phyloP scores from a whole-genome alignment of 2,329 filamentous ascomycete genomes.

The Nemania sp. region DNA sequence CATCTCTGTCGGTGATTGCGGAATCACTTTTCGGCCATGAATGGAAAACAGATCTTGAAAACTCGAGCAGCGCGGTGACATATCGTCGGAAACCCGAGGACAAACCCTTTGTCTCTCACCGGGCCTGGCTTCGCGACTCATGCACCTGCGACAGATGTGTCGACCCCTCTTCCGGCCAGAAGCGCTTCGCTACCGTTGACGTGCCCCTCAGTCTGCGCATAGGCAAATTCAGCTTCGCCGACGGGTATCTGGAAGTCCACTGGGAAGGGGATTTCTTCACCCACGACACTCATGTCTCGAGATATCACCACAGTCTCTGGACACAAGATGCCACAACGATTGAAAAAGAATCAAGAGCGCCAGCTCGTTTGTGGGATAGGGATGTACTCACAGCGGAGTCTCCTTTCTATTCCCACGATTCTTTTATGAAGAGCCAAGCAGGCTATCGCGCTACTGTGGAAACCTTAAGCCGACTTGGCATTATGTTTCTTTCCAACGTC shows the following conservation, averaged over 20 bases:
- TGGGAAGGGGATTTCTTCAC: constrained; percentile 57
- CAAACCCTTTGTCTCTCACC: constrained; percentile 1
- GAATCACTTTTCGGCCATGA: too few species aligned
- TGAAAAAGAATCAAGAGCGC: too few species aligned
- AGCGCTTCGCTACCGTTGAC: constrained; percentile 66
- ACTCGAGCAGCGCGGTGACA: background rate
- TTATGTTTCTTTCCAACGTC: constrained; percentile 77
- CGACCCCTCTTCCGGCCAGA: constrained; percentile 63
- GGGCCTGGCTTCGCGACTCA: constrained; percentile 55
- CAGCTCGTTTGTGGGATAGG: constrained; percentile 38
- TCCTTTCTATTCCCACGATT: constrained; percentile 65
- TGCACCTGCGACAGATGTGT: constrained; percentile 61
- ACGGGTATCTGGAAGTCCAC: constrained; percentile 56
- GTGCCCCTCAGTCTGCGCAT: constrained; percentile 54
- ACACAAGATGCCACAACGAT: background rate
- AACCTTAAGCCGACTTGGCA: constrained; percentile 66
- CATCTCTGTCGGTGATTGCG: too few species aligned
- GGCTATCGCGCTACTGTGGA: constrained; percentile 64
- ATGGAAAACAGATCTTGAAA: background rate
- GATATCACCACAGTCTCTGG: constrained; percentile 37
- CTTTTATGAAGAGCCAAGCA: constrained; percentile 66
- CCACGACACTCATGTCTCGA: constrained; percentile 36
- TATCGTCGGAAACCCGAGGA: background rate
- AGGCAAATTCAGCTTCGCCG: constrained; percentile 32
- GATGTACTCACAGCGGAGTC: constrained; percentile 46